These are phyloP conservation scores for Endoconidiophora laricicola DNA, from an alignment of 2,329 filamentous ascomycete species.

Conservation along the genomic window DNA sequence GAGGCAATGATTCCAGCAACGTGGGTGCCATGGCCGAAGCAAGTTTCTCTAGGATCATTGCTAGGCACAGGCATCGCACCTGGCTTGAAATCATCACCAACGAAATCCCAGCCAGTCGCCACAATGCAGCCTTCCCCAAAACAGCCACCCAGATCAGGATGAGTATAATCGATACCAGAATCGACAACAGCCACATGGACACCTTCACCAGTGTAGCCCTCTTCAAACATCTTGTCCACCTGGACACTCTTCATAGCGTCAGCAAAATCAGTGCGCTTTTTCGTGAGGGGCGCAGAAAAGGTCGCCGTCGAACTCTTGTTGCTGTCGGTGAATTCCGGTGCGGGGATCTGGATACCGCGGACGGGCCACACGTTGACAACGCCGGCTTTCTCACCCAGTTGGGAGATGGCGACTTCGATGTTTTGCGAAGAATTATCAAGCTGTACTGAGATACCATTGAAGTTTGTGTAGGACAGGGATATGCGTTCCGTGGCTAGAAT, in stretches of 20 bases:
- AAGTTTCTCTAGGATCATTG: slow-evolving; percentile 24
- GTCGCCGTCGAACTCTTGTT: background rate
- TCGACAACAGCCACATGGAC: slow-evolving; percentile 28
- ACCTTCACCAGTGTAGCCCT: slow-evolving; percentile 29
- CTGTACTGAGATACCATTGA: slow-evolving; percentile 17
- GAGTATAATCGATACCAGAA: slow-evolving; percentile 37
- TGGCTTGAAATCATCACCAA: slow-evolving; percentile 42
- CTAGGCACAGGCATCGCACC: slow-evolving; percentile 21
- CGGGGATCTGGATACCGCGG: slow-evolving; percentile 15
- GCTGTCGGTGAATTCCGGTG: background rate
- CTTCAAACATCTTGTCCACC: slow-evolving; percentile 25
- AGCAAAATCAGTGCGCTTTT: slow-evolving; percentile 13
- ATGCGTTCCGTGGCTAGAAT: slow-evolving; percentile 15
- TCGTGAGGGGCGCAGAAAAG: background rate
- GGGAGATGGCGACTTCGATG: slow-evolving; percentile 15
- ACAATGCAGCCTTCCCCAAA: slow-evolving; percentile 44
- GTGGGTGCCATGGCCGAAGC: slow-evolving; percentile 27
- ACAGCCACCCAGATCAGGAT: slow-evolving; percentile 46
- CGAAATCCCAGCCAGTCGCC: slow-evolving; percentile 39
- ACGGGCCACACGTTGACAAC: slow-evolving; percentile 21
- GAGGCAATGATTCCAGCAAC: slow-evolving; percentile 31
- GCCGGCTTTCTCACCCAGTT: slow-evolving; percentile 5
- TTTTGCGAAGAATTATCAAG: slow-evolving; percentile 17
- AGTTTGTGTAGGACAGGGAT: slow-evolving; percentile 16
- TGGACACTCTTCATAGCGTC: slow-evolving; percentile 20